These are phyloP conservation scores for Picea abies DNA, from an alignment of 83 land plant species.

Conservation along the genomic window DNA sequence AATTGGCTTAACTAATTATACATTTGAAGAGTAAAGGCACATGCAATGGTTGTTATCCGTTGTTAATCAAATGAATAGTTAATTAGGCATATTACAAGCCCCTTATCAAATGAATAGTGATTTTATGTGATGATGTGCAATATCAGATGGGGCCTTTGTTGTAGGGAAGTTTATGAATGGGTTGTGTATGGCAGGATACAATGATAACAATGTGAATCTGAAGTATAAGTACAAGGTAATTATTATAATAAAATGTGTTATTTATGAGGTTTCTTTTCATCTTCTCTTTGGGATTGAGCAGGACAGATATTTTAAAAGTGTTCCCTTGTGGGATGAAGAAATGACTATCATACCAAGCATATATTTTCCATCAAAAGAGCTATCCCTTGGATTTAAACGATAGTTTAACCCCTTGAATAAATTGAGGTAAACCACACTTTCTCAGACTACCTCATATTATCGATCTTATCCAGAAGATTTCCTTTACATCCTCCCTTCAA, in stretches of 20 bases:
- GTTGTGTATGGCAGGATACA: slow-evolving; percentile 55
- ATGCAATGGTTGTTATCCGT: too few species aligned
- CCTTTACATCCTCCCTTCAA: too few species aligned
- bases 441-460: not conserved
- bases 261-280: not conserved
- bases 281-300: not conserved
- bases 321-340: slow-evolving; percentile 71
- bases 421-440: slow-evolving; percentile 49
- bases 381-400: slow-evolving; percentile 76
- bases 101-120: too few species aligned
- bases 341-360: slow-evolving; percentile 75
- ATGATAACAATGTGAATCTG: slow-evolving; percentile 53
- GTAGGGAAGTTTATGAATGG: slow-evolving; percentile 63
- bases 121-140: too few species aligned
- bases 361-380: slow-evolving; percentile 66
- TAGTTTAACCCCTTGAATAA: slow-evolving; percentile 73
- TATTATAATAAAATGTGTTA: not conserved
- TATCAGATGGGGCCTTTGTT: too few species aligned
- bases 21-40: too few species aligned
- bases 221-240: slow-evolving; percentile 83
- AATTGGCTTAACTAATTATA: too few species aligned
- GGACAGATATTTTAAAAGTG: not conserved
- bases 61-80: too few species aligned
- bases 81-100: too few species aligned
- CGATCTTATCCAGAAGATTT: too few species aligned